Evolutionary conservation across 768 basidiomycete genomes (phyloP), one percentile per base, ranked within the genome.

Genomic region (Rhodocollybia butyracea): DNA sequence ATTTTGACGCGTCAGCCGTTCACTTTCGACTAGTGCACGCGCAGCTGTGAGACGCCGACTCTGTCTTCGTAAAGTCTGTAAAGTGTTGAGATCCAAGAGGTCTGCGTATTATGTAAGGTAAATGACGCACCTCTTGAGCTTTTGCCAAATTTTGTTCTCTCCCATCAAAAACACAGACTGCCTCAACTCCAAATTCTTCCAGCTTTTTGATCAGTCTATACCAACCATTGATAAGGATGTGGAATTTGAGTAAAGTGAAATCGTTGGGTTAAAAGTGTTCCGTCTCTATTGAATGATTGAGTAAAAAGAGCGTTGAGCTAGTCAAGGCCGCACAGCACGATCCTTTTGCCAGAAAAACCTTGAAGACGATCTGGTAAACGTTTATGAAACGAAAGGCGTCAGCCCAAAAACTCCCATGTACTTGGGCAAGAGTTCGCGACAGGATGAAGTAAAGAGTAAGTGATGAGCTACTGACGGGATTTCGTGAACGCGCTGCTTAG

Each of bases 141-240:
- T 94, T 94, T 11, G 91, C 91, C 15, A 66, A 47, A 64, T 71
- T 83, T 21, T 91, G 81, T 55, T 81, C 71, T 57, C 78, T 78
- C 11, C 91, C 91, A 62, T 94, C 91, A 61, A 93, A 94, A 1
- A 94, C 83, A 63, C 90, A 92, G 7, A 91, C 78, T 5, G 83
- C 81, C 30, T 73, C 70, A 2, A 92, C 80, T 13, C 73, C 73
- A 27, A 75, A 68, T 15, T 82, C 79, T 47, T 74, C 73, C 30
- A 93, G 71, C 59, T 92, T 89, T 42, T 74, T 72, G 5, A 83
- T 72, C 31, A 92, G 76, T 32, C 80, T 77, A 63, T 88, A 87
- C 91, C 91, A 94, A 19, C 89, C 86, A 3, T 29, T 86, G 79
- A 60, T 84, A 75, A 0, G 71, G 73, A 63, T 90, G 84, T 1